Base-by-base conservation (phyloP, 2,329 filamentous ascomycete species). In the Amesomyces nigricolor region DNA sequence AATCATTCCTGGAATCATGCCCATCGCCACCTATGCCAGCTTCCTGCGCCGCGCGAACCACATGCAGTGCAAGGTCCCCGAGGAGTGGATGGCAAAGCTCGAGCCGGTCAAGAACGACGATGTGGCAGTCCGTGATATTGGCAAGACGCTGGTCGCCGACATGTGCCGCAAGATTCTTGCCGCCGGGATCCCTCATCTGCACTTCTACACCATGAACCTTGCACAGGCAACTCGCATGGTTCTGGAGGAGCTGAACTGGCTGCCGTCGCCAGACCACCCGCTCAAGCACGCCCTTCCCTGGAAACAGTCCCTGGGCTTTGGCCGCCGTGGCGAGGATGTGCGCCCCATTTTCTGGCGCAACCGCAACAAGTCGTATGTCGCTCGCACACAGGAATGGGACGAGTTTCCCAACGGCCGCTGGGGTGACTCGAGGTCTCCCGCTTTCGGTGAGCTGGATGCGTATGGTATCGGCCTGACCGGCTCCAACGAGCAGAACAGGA, bases 201-300 rank as follows among this genome's bases (percentile, higher is more conserved):
- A 99, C 72, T 99, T 99, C 73, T 99, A 99, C 76, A 99, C 94
- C 58, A 99, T 99, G 94, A 99, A 99, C 73, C 79, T 99, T 17
- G 92, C 91, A 10, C 90, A 95, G 71, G 89, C 94, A 49, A 96
- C 92, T 1, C 86, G 88, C 64, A 91, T 96, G 87, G 85, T 99
- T 22, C 80, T 99, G 13, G 91, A 97, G 65, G 91, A 96, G 70
- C 79, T 99, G 22, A 79, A 85, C 52, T 83, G 96, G 72, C 80
- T 89, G 48, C 92, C 94, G 1, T 88, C 87, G 17, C 77, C 83
- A 7, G 84, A 88, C 60, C 85, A 86, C 30, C 90, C 91, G 3
- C 77, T 91, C 51, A 89, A 92, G 70, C 92, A 94, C 66, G 83
- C 91, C n/a, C 79, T 99, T 14, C 94, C 94, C 6, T 99, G 95